phyloP scores from a whole-genome alignment of 2,329 filamentous ascomycete genomes.

The Fusarium albosuccineum region DNA sequence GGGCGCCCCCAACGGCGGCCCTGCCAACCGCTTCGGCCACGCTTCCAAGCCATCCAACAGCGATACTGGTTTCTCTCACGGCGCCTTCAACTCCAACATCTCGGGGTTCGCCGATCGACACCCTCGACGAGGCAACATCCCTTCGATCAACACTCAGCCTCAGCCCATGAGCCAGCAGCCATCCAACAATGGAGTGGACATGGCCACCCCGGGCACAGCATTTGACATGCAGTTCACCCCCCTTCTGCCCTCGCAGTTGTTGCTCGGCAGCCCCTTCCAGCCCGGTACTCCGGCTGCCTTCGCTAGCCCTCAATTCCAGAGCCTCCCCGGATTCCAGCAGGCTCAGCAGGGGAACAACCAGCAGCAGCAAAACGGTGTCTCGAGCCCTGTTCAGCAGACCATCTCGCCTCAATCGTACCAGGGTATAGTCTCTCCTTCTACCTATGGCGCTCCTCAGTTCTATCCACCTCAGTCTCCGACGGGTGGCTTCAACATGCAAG shows the following conservation, averaged over 20 bases:
- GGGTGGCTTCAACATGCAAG: constrained; percentile 73
- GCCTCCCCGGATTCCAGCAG: constrained; percentile 80
- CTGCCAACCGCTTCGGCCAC: constrained; percentile 76
- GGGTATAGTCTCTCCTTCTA: constrained; percentile 86
- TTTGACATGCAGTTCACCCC: constrained; percentile 99
- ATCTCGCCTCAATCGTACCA: constrained; percentile 89
- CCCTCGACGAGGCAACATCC: constrained; percentile 86
- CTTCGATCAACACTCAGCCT: constrained; percentile 90
- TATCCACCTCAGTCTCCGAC: constrained; percentile 92
- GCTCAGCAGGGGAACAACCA: constrained; percentile 65
- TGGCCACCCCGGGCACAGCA: constrained; percentile 87
- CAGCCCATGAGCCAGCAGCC: constrained; percentile 67
- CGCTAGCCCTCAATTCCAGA: constrained; percentile 91
- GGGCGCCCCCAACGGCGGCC: constrained; percentile 54
- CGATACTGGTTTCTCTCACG: constrained; percentile 92
- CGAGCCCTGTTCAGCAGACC: constrained; percentile 81
- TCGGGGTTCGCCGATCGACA: constrained; percentile 89
- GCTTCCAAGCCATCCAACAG: constrained; percentile 85
- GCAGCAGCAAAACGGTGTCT: constrained; percentile 72
- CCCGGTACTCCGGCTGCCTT: constrained; percentile 93
- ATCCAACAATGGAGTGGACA: constrained; percentile 72
- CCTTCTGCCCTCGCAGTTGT: constrained; percentile 90
- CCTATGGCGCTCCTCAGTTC: constrained; percentile 84
- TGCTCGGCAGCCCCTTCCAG: constrained; percentile 96
- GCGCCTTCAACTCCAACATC: constrained; percentile 89